A percentile compares a stretch with the other conserved stretches of the same genome.
These are phyloP conservation scores for Amylocystis lapponica DNA, from an alignment of 768 basidiomycete genomes.

Conservation along the genomic window DNA sequence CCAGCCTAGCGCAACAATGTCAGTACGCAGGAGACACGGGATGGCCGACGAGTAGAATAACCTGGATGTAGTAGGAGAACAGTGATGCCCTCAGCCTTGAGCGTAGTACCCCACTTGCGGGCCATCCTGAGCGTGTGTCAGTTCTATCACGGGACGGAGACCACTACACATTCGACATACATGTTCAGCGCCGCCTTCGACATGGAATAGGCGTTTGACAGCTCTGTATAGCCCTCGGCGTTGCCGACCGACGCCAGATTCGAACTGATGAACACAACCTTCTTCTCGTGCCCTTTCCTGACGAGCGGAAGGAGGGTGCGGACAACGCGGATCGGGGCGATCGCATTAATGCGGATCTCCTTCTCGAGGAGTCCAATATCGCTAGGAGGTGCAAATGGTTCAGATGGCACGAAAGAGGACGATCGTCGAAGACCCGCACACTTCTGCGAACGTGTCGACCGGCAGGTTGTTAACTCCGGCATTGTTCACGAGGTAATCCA, in stretches of 20 bases:
- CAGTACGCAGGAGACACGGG: neutral
- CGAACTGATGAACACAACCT: neutral
- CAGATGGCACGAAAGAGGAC: no score
- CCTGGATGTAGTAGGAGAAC: constrained; percentile 1
- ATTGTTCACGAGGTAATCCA: constrained; percentile 3
- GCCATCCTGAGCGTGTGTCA: neutral
- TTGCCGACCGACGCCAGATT: neutral
- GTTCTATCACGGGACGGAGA: neutral
- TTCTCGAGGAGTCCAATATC: neutral
- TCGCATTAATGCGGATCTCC: neutral
- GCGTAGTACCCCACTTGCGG: constrained; percentile 1
- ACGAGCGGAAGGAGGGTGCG: neutral
- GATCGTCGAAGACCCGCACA: no score
- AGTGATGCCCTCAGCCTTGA: neutral
- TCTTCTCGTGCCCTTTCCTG: neutral
- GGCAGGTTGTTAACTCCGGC: neutral
- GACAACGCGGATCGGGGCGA: neutral
- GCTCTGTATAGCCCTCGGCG: neutral
- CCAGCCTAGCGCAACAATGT: neutral
- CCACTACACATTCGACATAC: neutral
- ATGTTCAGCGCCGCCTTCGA: constrained; percentile 2
- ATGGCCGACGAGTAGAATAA: neutral
- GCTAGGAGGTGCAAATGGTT: no score
- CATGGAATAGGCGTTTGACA: neutral
- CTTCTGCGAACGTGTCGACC: no score